Base-by-base conservation (phyloP, 2,329 filamentous ascomycete species). In the Exophiala sp. region DNA sequence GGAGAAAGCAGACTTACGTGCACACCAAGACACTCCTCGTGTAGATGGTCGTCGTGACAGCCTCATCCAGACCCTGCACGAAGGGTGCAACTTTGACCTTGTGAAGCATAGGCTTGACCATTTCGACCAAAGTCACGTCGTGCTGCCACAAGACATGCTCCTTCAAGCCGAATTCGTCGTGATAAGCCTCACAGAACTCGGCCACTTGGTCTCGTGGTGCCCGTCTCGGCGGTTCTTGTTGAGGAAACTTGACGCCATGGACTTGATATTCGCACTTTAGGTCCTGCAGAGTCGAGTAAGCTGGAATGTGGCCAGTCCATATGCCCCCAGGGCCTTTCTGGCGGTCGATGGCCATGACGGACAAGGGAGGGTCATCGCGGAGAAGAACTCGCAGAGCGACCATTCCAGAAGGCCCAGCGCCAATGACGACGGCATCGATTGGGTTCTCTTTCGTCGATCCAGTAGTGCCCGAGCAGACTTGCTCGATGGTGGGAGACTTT, bases 71-170 rank as follows among this genome's bases (percentile, higher is more conserved):
- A 8, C 45, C 45, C 12, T 42, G 12, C 33, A 33, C 36, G n/a
- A 34, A 47, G n/a, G 47, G 47, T n/a, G 9, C 36, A 43, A 50
- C 36, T n/a, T 21, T 50, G 24, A 34, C 47, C 47, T 43, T 42
- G 16, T 50, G 47, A 50, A 50, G 47, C 47, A 50, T 50, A 5
- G 47, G 47, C 47, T 42, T 50, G 36, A 50, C 24, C 47, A 50
- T 50, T 33, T 50, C 47, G 47, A 50, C 47, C n/a, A 36, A 50
- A 34, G 47, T 50, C 18, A 50, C 47, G 18, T 50, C 47, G 21
- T 50, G 47, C 47, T 50, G 47, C 47, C 47, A 50, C 47, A 50
- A 20, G 14, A 50, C 47, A 50, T 42, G 47, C 20, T 50, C 36
- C 18, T 34, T 29, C n/a, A 50, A 34, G 8, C 24, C 24, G 32